Conservation (phyloP, 192 early-diverging fungal genomes). For the Dispira parvispora region DNA sequence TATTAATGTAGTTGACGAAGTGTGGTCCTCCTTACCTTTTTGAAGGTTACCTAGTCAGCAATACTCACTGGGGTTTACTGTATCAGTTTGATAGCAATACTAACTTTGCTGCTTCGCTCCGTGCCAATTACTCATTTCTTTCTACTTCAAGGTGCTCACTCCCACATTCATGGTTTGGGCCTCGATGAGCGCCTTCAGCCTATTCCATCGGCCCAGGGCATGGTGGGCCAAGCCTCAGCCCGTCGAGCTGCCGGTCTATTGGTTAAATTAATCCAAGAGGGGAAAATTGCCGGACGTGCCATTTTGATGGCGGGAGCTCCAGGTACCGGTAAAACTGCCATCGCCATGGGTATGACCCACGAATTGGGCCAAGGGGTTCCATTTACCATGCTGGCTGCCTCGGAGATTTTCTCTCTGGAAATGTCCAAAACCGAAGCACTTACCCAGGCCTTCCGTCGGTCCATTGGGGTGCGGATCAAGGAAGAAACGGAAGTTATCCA, state of each 20-base stretch:
- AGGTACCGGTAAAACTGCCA: constrained; percentile 97
- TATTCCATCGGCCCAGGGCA: constrained; percentile 71
- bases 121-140: not conserved
- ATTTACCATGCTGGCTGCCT: constrained; percentile 93
- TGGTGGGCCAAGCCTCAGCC: constrained; percentile 94
- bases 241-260: constrained; percentile 94
- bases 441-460: constrained; percentile 93
- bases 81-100: not conserved
- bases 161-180: constrained; percentile 93
- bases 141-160: constrained; percentile 69
- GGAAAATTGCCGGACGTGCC: constrained; percentile 91
- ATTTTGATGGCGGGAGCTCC: constrained; percentile 98
- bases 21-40: not conserved
- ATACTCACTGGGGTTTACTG: not conserved
- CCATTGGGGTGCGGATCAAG: constrained; percentile 95
- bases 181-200: constrained; percentile 89
- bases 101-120: not conserved
- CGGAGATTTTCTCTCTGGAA: constrained; percentile 96
- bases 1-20: not conserved
- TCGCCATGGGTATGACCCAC: constrained; percentile 98
- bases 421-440: constrained; percentile 98
- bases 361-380: constrained; percentile 88
- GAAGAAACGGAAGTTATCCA: constrained; percentile 98
- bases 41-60: not conserved
- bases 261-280: constrained; percentile 92